Conservation (phyloP, 495 filamentous ascomycete species). For the Cercophora samala region DNA sequence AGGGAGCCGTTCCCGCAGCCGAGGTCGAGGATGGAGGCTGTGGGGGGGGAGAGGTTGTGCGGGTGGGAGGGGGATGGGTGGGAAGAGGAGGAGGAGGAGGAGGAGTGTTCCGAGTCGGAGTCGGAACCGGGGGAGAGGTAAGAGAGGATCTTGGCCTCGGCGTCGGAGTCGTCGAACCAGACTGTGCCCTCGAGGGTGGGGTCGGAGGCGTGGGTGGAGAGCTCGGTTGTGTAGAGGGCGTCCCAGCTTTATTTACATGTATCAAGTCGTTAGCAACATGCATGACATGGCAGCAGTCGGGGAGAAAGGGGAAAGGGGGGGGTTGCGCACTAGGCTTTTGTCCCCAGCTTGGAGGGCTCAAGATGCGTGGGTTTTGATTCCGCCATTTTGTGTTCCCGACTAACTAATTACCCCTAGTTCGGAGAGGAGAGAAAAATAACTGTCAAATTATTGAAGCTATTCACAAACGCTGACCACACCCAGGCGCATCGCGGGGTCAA, state of each 20-base stretch:
- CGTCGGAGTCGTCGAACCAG: slow-evolving; percentile 73
- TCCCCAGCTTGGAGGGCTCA: slow-evolving; percentile 61
- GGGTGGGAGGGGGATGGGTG: slow-evolving; percentile 27
- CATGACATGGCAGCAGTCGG: too few relatives aligned
- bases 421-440: neutral
- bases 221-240: slow-evolving; percentile 57
- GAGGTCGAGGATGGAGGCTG: slow-evolving; percentile 59
- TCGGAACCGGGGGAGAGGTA: slow-evolving; percentile 43
- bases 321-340: slow-evolving; percentile 68
- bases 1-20: slow-evolving; percentile 93
- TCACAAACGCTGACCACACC: too few relatives aligned
- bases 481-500: neutral
- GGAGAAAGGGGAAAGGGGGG: too few relatives aligned
- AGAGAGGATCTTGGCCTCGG: slow-evolving; percentile 57
- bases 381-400: slow-evolving; percentile 14
- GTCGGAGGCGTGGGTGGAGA: slow-evolving; percentile 59
- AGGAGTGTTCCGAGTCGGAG: too few relatives aligned
- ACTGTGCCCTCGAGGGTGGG: slow-evolving; percentile 63
- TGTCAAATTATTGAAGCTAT: neutral
- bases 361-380: slow-evolving; percentile 44
- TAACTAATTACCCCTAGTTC: too few relatives aligned
- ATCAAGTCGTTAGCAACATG: neutral
- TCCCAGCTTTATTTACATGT: slow-evolving; percentile 72
- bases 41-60: slow-evolving; percentile 14
- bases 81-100: too few relatives aligned